phyloP scores from a whole-genome alignment of 106 monocot genomes.

The Cymbidium sinense region DNA sequence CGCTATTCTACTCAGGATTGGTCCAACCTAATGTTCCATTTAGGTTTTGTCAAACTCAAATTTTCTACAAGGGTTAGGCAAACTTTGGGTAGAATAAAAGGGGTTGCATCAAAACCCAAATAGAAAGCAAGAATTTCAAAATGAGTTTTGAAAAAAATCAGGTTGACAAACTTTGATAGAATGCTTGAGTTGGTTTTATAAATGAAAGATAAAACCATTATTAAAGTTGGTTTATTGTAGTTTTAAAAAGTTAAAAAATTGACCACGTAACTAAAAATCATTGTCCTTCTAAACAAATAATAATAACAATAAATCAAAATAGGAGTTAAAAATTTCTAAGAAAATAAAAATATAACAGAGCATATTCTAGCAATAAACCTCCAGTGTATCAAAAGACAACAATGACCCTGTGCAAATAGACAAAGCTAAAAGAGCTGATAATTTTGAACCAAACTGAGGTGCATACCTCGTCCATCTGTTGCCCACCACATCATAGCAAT shows the following conservation, averaged over 20 bases:
- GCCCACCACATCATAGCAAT: conserved; percentile 85
- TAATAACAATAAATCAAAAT: neutral
- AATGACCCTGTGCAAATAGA: neutral
- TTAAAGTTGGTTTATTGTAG: neutral
- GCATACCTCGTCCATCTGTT: conserved; percentile 95
- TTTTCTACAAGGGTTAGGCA: neutral
- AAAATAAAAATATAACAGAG: neutral
- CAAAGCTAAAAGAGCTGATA: neutral
- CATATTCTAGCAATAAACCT: neutral
- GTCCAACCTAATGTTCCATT: neutral
- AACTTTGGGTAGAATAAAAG: neutral
- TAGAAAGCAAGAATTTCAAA: neutral
- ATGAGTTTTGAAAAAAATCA: too few species aligned
- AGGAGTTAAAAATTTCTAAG: neutral
- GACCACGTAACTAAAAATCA: neutral
- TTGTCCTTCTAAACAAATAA: neutral
- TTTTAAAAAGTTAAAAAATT: neutral
- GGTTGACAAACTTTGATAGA: too few species aligned
- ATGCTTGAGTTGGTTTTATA: neutral
- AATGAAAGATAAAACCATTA: neutral
- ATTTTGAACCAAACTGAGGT: neutral
- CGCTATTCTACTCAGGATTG: neutral
- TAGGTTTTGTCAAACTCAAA: neutral
- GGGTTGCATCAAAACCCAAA: neutral
- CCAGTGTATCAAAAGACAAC: neutral